Evolutionary conservation across 2,329 filamentous ascomycete species (phyloP).

Genomic region (Cladosporium sp.): DNA sequence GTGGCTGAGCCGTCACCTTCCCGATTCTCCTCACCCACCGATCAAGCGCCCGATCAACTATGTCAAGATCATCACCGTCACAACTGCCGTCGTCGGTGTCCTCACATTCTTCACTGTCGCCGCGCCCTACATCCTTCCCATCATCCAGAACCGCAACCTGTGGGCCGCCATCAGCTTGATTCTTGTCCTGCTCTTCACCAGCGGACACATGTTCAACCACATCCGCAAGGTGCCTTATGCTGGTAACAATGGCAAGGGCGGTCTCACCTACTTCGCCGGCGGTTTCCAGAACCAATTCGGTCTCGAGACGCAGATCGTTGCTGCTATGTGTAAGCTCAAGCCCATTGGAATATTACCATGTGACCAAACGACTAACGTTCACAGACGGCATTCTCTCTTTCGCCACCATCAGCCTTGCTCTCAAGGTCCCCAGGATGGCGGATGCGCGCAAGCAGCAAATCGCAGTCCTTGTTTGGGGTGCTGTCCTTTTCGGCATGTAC

Average conservation of each 20-base stretch:
- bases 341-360: neutral
- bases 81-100: slow-evolving; percentile 69
- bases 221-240: slow-evolving; percentile 96
- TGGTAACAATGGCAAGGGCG: slow-evolving; percentile 77
- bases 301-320: slow-evolving; percentile 92
- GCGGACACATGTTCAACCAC: slow-evolving; percentile 99
- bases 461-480: slow-evolving; percentile 77
- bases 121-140: slow-evolving; percentile 75
- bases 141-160: slow-evolving; percentile 86
- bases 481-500: slow-evolving; percentile 78
- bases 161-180: slow-evolving; percentile 93
- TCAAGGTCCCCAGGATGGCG: slow-evolving; percentile 88
- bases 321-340: slow-evolving; percentile 80
- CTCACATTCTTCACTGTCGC: slow-evolving; percentile 70
- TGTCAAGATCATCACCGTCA: slow-evolving; percentile 67
- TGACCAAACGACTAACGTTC: slow-evolving; percentile 13
- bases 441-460: slow-evolving; percentile 78
- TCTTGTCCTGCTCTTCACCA: slow-evolving; percentile 86
- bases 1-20: slow-evolving; percentile 78
- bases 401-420: slow-evolving; percentile 82
- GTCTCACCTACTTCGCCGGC: slow-evolving; percentile 83
- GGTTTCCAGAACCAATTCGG: slow-evolving; percentile 95
- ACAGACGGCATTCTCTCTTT: slow-evolving; percentile 81
- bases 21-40: slow-evolving; percentile 71
- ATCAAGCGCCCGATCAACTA: slow-evolving; percentile 87